phyloP scores from a whole-genome alignment of 495 filamentous ascomycete genomes.

The Pseudomonodictys pantanalensis region DNA sequence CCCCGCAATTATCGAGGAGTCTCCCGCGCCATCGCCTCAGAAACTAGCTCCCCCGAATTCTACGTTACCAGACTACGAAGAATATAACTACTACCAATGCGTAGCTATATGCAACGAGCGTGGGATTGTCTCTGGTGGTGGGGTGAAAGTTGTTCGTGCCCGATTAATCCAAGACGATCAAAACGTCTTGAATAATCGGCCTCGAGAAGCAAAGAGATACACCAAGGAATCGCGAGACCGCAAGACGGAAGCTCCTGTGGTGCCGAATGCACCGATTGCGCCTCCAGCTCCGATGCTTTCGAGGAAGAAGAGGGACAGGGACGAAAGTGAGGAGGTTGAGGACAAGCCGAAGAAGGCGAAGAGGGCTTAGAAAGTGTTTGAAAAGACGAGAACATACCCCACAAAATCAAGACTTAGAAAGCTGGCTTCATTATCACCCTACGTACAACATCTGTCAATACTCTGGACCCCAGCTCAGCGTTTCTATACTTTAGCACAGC shows the following conservation, averaged over 20 bases:
- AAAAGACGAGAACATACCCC: too few species aligned
- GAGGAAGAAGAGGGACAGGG: background rate
- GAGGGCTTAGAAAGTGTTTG: too few species aligned
- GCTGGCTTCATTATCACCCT: too few species aligned
- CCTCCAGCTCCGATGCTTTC: background rate
- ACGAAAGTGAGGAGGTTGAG: background rate
- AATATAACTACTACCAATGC: background rate
- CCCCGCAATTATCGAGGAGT: background rate
- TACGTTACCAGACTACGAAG: background rate
- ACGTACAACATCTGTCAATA: too few species aligned
- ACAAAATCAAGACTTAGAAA: too few species aligned
- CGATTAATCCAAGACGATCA: background rate
- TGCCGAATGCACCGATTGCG: background rate
- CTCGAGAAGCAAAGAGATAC: background rate
- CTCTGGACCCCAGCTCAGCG: too few species aligned
- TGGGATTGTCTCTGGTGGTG: background rate
- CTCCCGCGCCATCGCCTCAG: background rate
- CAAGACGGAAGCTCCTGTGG: background rate
- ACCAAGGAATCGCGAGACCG: background rate
- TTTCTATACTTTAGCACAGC: conserved; percentile 37
- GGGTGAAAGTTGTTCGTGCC: background rate
- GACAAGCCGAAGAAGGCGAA: background rate
- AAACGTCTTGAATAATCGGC: background rate
- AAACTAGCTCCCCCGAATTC: background rate
- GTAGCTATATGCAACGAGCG: background rate